Evolutionary conservation across 164 flowering plant genomes (phyloP).

Genomic region (Vitis rotundifolia): DNA sequence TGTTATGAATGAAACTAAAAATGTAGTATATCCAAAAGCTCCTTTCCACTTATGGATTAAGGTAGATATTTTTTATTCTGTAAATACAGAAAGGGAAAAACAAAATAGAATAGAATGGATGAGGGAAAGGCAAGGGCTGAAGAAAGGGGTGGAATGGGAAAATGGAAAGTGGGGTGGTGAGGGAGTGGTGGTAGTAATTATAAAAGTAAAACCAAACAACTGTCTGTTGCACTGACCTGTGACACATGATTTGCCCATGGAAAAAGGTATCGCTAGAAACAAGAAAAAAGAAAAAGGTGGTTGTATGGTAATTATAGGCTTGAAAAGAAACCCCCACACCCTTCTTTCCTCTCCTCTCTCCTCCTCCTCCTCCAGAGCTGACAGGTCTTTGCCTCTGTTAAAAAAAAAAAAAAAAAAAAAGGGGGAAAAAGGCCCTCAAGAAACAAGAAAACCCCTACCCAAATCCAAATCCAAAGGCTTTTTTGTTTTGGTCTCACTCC

Average conservation of each 20-base stretch:
- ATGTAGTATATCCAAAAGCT: no score
- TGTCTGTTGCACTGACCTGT: slow-evolving; percentile 23
- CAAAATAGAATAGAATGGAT: no score
- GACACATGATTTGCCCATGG: slow-evolving; percentile 37
- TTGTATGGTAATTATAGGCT: slow-evolving; percentile 34
- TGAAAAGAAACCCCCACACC: slow-evolving; percentile 16
- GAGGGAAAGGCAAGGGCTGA: neutral
- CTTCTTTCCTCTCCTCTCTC: slow-evolving; percentile 21
- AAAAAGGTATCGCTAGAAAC: slow-evolving; percentile 31
- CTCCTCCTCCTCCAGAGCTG: slow-evolving; percentile 13
- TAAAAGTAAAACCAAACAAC: slow-evolving; percentile 23
- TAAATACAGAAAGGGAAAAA: no score
- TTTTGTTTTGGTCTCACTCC: neutral
- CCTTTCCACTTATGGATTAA: no score
- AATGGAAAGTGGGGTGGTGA: neutral
- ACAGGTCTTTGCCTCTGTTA: slow-evolving; percentile 16
- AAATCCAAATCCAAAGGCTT: neutral
- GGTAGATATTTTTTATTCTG: no score
- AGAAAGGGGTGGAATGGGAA: neutral
- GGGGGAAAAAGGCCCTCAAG: slow-evolving; percentile 7
- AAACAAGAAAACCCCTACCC: slow-evolving; percentile 18
- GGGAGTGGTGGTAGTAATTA: slow-evolving; percentile 14
- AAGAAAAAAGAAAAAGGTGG: slow-evolving; percentile 26
- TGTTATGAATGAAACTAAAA: no score
- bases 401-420: slow-evolving; percentile 6